These are phyloP conservation scores for Beauveria sp. DNA, from an alignment of 2,329 filamentous ascomycete species.

Conservation along the genomic window DNA sequence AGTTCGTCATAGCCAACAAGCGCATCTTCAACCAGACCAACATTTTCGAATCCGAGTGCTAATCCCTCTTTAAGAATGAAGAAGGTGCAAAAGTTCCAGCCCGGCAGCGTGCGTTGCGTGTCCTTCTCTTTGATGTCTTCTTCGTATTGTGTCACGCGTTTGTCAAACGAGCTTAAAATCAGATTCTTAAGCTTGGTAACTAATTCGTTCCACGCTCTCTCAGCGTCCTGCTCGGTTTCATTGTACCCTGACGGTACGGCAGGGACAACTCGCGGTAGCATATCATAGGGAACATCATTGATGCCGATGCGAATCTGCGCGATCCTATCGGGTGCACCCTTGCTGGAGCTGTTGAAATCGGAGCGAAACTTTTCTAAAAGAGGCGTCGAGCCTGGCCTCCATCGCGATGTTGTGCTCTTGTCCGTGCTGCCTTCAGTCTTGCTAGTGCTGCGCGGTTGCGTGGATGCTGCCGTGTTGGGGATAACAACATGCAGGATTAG, in stretches of 20 bases:
- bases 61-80: constrained; percentile 96
- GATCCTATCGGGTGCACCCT: constrained; percentile 66
- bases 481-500: constrained; percentile 87
- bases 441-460: constrained; percentile 60
- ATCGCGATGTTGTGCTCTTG: constrained; percentile 62
- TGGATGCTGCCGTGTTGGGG: constrained; percentile 74
- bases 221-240: constrained; percentile 69
- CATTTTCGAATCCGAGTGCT: constrained; percentile 89
- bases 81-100: constrained; percentile 99
- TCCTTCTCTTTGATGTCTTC: constrained; percentile 96
- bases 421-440: constrained; percentile 53
- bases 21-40: constrained; percentile 91
- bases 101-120: constrained; percentile 73
- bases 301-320: constrained; percentile 76
- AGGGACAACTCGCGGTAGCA: constrained; percentile 54
- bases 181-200: constrained; percentile 78
- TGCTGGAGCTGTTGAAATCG: constrained; percentile 74
- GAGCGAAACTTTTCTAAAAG: constrained; percentile 82
- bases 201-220: constrained; percentile 76
- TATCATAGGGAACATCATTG: constrained; percentile 59
- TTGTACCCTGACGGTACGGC: constrained; percentile 56
- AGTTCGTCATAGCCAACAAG: constrained; percentile 93
- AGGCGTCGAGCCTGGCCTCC: constrained; percentile 71
- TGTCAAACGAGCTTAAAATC: constrained; percentile 84
- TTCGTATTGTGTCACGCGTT: constrained; percentile 87